Conservation (phyloP, 768 basidiomycete genomes). For the Tricholoma sp. region DNA sequence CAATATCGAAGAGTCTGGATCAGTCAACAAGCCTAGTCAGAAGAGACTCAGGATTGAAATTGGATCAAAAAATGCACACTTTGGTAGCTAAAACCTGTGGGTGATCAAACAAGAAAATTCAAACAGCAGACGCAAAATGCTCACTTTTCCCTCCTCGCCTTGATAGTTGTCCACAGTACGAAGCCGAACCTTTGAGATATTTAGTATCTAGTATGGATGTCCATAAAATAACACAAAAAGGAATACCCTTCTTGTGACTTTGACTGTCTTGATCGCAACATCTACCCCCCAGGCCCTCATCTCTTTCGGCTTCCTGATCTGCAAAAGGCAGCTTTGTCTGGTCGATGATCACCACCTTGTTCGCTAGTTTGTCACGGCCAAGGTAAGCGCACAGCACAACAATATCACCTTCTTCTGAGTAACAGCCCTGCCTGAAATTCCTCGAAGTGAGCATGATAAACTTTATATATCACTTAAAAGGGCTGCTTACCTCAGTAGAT, state of each 20-base stretch:
- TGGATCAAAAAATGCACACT: too few relatives aligned
- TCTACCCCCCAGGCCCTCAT: conserved; percentile 16
- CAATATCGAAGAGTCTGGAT: too few relatives aligned
- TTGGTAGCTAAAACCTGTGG: too few relatives aligned
- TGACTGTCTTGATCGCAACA: conserved; percentile 36
- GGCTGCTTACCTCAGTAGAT: conserved; percentile 31
- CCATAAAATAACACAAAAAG: background rate
- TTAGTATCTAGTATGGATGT: background rate
- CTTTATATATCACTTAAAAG: background rate
- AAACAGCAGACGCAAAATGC: background rate
- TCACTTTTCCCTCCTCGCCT: conserved; percentile 64
- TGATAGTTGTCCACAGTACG: conserved; percentile 79
- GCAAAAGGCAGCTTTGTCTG: conserved; percentile 61
- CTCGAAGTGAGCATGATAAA: background rate
- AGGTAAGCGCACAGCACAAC: conserved; percentile 45
- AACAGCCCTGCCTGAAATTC: conserved; percentile 33
- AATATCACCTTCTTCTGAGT: conserved; percentile 42
- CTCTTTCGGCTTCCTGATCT: conserved; percentile 41
- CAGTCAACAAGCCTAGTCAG: too few relatives aligned
- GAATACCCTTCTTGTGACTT: conserved; percentile 49
- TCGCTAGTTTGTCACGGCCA: conserved; percentile 34
- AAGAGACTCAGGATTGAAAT: too few relatives aligned
- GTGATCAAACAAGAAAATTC: background rate
- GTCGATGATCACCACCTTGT: conserved; percentile 57
- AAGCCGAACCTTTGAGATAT: conserved; percentile 46